Percentiles rank a stretch among this genome's conserved stretches.
Conservation (phyloP, 208 protist species). For the Balamuthia mandrillaris region DNA sequence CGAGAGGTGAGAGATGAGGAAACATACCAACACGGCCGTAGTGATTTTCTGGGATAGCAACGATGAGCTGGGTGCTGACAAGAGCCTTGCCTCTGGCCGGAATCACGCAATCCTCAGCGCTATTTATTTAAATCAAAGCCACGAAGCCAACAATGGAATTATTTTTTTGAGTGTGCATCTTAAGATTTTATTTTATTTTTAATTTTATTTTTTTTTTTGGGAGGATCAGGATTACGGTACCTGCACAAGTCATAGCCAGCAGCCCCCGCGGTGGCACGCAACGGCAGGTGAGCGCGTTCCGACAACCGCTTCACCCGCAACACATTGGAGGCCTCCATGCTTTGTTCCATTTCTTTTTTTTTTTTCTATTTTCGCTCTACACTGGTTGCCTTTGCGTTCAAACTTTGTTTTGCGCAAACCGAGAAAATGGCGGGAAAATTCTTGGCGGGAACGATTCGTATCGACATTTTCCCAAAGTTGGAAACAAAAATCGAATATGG, state of each 20-base stretch:
- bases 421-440: no score
- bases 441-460: no score
- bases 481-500: no score
- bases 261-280: conserved; percentile 47
- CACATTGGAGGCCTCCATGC: no score
- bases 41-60: conserved; percentile 65
- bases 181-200: not conserved
- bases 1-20: no score
- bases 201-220: no score
- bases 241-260: conserved; percentile 76
- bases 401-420: no score
- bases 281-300: conserved; percentile 51
- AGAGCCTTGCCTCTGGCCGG: conserved; percentile 73
- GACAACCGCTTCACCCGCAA: conserved; percentile 48
- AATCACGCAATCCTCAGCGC: conserved; percentile 64
- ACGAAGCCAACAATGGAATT: not conserved
- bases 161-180: not conserved
- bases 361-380: no score
- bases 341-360: no score
- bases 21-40: conserved; percentile 73
- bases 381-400: no score
- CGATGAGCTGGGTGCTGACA: conserved; percentile 73
- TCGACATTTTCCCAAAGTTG: no score
- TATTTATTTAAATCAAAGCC: conserved; percentile 25
- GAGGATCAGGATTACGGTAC: not conserved